Percentiles rank a stretch among this genome's conserved stretches.
These are phyloP conservation scores for Aspergillus incahuasiensis DNA, from an alignment of 495 filamentous ascomycete genomes.

Conservation along the genomic window DNA sequence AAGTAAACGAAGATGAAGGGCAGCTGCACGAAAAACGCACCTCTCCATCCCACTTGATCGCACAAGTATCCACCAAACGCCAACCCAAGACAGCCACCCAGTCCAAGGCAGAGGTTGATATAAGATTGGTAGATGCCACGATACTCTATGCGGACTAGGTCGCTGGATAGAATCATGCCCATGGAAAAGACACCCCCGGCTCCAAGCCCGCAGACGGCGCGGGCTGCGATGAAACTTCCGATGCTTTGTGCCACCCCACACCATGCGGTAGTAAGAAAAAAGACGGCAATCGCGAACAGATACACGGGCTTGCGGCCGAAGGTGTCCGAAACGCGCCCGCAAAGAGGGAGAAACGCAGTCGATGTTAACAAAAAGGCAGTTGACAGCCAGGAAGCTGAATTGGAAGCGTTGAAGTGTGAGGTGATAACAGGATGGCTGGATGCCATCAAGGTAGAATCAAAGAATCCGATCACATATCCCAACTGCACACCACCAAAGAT, in stretches of 20 bases:
- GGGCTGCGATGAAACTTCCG: constrained; percentile 64
- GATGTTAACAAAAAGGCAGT: constrained; percentile 75
- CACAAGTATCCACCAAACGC: constrained; percentile 70
- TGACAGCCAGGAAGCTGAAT: constrained; percentile 75
- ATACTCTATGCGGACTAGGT: constrained; percentile 70
- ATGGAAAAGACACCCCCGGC: constrained; percentile 71
- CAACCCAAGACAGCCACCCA: constrained; percentile 60
- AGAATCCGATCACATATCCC: constrained; percentile 52
- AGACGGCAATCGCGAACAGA: constrained; percentile 57
- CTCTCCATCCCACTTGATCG: constrained; percentile 70
- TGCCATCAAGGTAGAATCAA: constrained; percentile 77
- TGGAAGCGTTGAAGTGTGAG: constrained; percentile 69
- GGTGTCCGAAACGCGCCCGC: constrained; percentile 67
- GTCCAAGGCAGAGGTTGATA: constrained; percentile 64
- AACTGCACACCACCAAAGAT: constrained; percentile 48
- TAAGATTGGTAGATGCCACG: constrained; percentile 74
- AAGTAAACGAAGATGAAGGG: constrained; percentile 59
- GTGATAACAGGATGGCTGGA: constrained; percentile 79
- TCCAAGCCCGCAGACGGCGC: constrained; percentile 69
- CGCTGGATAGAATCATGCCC: constrained; percentile 67
- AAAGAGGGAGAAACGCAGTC: constrained; percentile 68
- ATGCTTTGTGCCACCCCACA: constrained; percentile 70
- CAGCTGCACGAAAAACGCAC: constrained; percentile 66
- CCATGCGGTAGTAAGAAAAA: constrained; percentile 64
- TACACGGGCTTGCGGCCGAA: constrained; percentile 68